Evolutionary conservation across 2,329 filamentous ascomycete species (phyloP).

Genomic region (Pseudogymnoascus sp.): DNA sequence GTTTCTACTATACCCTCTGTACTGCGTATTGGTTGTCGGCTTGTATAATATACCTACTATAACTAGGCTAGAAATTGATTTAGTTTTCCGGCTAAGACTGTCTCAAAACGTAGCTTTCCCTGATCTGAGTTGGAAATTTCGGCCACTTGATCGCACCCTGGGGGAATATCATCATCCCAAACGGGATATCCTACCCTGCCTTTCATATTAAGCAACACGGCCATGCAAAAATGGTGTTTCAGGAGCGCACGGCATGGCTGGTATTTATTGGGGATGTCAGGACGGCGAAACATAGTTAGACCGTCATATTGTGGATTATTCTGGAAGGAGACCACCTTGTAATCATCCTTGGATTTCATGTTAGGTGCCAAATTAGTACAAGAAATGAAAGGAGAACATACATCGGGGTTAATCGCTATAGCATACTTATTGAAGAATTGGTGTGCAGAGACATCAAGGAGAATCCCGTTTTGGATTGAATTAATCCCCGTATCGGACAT

Average conservation of each 20-base stretch:
- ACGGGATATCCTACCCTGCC: neutral
- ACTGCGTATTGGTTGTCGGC: no score
- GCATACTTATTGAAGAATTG: neutral
- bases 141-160: neutral
- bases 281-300: neutral
- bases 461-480: neutral
- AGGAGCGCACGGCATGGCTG: neutral
- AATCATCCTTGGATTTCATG: neutral
- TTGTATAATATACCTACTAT: neutral
- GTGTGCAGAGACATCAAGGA: neutral
- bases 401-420: neutral
- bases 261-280: neutral
- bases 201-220: neutral
- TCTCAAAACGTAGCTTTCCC: neutral
- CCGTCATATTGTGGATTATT: neutral
- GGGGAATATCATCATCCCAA: neutral
- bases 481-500: neutral
- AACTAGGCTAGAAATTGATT: neutral
- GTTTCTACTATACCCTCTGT: neutral
- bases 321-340: neutral
- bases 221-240: neutral
- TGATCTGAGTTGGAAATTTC: neutral
- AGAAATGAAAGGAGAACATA: neutral
- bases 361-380: neutral
- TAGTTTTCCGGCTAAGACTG: neutral